Conservation (phyloP, 257 asterid genomes). For the Eucommia ulmoides region DNA sequence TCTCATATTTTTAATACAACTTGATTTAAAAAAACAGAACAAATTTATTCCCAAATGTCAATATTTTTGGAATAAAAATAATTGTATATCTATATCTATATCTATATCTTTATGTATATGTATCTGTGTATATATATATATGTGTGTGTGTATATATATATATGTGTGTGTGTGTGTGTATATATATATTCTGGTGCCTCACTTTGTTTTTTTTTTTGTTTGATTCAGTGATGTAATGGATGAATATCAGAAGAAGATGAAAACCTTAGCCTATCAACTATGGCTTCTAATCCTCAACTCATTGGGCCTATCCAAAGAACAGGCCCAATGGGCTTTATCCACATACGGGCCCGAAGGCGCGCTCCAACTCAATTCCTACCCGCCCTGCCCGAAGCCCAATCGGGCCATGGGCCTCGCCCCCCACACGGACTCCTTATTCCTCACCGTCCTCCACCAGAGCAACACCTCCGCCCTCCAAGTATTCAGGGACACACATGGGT, state of each 20-base stretch:
- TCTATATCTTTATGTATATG: neutral
- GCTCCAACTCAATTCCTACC: slow-evolving; percentile 72
- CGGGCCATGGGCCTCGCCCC: slow-evolving; percentile 69
- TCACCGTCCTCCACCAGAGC: slow-evolving; percentile 72
- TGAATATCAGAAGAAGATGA: slow-evolving; percentile 48
- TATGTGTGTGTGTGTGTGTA: neutral
- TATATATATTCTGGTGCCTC: no score
- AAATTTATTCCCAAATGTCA: neutral
- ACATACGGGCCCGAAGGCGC: slow-evolving; percentile 29
- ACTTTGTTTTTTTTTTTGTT: no score
- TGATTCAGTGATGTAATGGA: slow-evolving; percentile 57
- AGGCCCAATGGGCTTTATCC: slow-evolving; percentile 11
- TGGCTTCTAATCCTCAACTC: slow-evolving; percentile 31
- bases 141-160: neutral
- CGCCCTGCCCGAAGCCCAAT: slow-evolving; percentile 66
- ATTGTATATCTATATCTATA: neutral
- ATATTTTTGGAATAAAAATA: neutral
- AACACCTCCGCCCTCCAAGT: slow-evolving; percentile 54
- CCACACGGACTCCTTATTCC: slow-evolving; percentile 60
- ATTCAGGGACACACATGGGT: slow-evolving; percentile 32
- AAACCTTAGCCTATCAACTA: slow-evolving; percentile 36
- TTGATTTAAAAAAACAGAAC: neutral
- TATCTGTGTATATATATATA: neutral
- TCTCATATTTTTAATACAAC: no score
- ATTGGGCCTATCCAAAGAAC: slow-evolving; percentile 25